A percentile compares a stretch with the other conserved stretches of the same genome.
Evolutionary conservation across 805 yeast genomes (phyloP).

Genomic region (Metschnikowia chrysomelidarum): DNA sequence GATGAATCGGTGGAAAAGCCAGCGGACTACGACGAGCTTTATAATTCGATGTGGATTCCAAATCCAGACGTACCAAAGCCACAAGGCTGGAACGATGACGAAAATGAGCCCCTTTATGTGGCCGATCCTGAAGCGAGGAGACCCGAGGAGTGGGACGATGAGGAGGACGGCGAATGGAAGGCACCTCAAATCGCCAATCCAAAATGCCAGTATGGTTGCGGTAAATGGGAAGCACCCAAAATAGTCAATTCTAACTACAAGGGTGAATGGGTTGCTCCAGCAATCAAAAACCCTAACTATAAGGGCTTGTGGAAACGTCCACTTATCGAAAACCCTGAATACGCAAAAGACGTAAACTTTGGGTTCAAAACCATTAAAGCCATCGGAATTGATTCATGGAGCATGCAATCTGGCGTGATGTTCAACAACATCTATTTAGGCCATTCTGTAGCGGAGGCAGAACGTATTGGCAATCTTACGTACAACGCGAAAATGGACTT

Average conservation of each 20-base stretch:
- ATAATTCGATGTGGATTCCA: constrained; percentile 53
- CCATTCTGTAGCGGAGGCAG: constrained; percentile 82
- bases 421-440: constrained; percentile 87
- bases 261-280: constrained; percentile 78
- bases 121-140: constrained; percentile 63
- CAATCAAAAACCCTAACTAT: constrained; percentile 70
- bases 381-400: constrained; percentile 87
- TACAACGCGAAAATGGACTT: constrained; percentile 53
- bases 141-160: constrained; percentile 87
- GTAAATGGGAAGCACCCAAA: constrained; percentile 70
- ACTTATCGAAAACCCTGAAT: constrained; percentile 66
- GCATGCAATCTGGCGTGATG: constrained; percentile 70
- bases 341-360: constrained; percentile 59
- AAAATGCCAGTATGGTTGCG: constrained; percentile 74
- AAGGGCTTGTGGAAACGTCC: constrained; percentile 78
- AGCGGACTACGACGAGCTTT: constrained; percentile 78
- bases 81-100: constrained; percentile 66
- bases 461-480: constrained; percentile 74
- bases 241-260: constrained; percentile 66
- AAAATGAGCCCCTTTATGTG: constrained; percentile 53
- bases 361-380: constrained; percentile 59
- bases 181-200: constrained; percentile 76
- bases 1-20: constrained; percentile 69
- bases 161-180: constrained; percentile 83
- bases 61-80: constrained; percentile 73